Evolutionary conservation across 805 yeast genomes (phyloP), one percentile per base, ranked within the genome.

Genomic region (Zygotorulaspora chibaensis): DNA sequence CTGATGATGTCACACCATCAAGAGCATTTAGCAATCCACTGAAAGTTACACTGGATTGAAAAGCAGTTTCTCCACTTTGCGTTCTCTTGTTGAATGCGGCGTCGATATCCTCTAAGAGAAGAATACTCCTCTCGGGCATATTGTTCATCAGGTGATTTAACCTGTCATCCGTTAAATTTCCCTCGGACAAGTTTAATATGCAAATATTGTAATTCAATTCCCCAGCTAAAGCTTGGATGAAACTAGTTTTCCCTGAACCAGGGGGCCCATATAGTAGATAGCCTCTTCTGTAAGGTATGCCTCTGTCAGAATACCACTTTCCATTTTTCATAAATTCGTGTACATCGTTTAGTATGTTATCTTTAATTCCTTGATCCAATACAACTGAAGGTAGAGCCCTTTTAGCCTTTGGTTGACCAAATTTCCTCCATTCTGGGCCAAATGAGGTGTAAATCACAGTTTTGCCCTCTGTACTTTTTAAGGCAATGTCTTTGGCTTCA

Each of bases 341-440:
- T 2, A 93, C 89, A 61, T 93, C 99, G 1, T 59, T 55, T 3
- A 87, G 60, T 17, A 93, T 79, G 8, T 62, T 55, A 47, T 84
- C 86, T 49, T 81, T 81, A 41, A 93, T 73, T 2, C 87, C 89
- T 18, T 74, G 65, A 63, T 89, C 98, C 43, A 93, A 70, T 20
- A 93, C 81, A 12, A 93, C 99, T 7, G 95, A 85, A 3, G 85
- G 91, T 31, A 91, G 68, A 23, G 84, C 67, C 56, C 99, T 74
- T 67, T 91, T 91, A 57, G 82, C 83, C 51, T 96, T 76, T 1
- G 99, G 98, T 62, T 83, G 90, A 2, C 99, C 99, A 71, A 93
- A 93, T 3, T 96, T 96, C 59, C 98, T 75, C 99, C 99, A 93
- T 61, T 93, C 99, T 25, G 96, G 96, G 0, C 98, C 99, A 87